These are phyloP conservation scores for Dactylellina drechsleri DNA, from an alignment of 2,329 filamentous ascomycete genomes.

Conservation along the genomic window DNA sequence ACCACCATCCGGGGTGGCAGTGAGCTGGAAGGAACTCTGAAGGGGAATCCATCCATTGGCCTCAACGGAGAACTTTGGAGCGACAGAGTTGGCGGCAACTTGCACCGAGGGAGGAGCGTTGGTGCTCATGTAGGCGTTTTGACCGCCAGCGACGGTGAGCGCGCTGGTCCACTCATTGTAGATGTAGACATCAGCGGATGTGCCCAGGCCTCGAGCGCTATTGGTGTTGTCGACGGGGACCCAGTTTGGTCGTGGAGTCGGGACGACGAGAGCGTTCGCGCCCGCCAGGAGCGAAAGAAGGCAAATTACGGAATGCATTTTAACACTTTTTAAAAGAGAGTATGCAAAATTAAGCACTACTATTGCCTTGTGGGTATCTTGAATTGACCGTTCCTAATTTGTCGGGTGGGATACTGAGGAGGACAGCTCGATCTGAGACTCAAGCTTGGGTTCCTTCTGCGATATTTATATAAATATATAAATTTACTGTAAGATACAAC, in stretches of 20 bases:
- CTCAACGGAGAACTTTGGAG: constrained; percentile 28
- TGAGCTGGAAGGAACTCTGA: constrained; percentile 44
- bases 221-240: constrained; percentile 3
- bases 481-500: neutral
- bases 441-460: neutral
- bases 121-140: constrained; percentile 28
- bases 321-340: neutral
- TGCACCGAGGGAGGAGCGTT: constrained; percentile 20
- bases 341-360: no score
- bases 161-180: constrained; percentile 35
- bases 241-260: constrained; percentile 30
- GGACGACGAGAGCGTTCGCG: constrained; percentile 46
- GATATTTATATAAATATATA: constrained; percentile 30
- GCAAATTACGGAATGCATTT: constrained; percentile 41
- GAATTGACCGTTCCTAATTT: constrained; percentile 19
- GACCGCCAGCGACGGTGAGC: constrained; percentile 19
- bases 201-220: constrained; percentile 36
- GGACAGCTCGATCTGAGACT: neutral
- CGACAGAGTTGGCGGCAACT: constrained; percentile 20
- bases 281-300: constrained; percentile 44
- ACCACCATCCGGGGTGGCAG: constrained; percentile 21
- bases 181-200: constrained; percentile 34
- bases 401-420: neutral
- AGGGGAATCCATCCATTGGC: constrained; percentile 46
- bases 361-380: constrained; percentile 8